Conservation (phyloP, 805 yeast species). For the Suhomyces emberorum region DNA sequence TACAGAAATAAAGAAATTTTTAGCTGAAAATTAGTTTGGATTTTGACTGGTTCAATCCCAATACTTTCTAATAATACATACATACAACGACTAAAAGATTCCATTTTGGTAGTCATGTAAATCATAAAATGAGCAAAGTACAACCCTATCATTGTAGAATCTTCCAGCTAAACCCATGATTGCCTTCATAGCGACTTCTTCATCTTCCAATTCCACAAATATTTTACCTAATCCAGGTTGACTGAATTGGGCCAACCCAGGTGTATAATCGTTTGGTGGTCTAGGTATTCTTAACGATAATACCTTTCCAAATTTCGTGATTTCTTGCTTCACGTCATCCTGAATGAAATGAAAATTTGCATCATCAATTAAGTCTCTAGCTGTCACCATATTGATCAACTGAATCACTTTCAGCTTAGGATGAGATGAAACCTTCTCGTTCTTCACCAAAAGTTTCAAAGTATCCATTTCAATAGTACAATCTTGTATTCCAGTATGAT, state of each 20-base stretch:
- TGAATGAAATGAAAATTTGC: conserved; percentile 46
- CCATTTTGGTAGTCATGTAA: conserved; percentile 55
- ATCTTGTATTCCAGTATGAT: conserved; percentile 34
- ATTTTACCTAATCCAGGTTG: conserved; percentile 69
- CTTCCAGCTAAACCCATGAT: conserved; percentile 61
- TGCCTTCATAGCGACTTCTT: conserved; percentile 53
- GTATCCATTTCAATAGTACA: conserved; percentile 35
- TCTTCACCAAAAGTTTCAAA: conserved; percentile 34
- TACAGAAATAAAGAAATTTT: conserved; percentile 26
- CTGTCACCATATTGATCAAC: conserved; percentile 61
- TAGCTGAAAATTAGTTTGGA: too few relatives aligned
- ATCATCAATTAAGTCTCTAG: conserved; percentile 58
- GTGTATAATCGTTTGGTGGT: conserved; percentile 50
- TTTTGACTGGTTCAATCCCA: too few relatives aligned
- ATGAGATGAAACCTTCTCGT: conserved; percentile 33
- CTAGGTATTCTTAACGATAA: conserved; percentile 57
- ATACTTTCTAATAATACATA: too few relatives aligned
- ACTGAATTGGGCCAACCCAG: conserved; percentile 33
- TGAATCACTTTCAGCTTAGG: conserved; percentile 55
- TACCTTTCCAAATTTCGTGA: conserved; percentile 50
- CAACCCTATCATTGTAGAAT: conserved; percentile 62
- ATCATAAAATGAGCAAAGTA: conserved; percentile 60
- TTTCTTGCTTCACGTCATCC: conserved; percentile 50
- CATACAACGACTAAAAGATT: conserved; percentile 10
- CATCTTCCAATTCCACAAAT: conserved; percentile 58